A percentile compares a stretch with the other conserved stretches of the same genome.
Conservation (phyloP, 139 green algal species). For the Chlamydomonas schloesseri region DNA sequence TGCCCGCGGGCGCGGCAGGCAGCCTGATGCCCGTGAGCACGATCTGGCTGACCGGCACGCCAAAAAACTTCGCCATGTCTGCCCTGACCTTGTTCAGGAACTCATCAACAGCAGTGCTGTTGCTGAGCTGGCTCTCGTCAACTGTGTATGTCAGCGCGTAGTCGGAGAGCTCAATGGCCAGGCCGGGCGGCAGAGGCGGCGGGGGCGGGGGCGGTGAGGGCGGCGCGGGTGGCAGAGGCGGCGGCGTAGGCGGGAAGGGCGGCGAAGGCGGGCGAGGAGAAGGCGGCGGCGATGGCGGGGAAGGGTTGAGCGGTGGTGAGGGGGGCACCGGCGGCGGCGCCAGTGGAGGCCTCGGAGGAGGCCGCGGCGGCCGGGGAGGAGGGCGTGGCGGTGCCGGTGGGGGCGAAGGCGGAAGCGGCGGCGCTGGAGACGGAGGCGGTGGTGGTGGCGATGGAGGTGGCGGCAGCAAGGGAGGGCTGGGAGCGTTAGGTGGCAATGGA, state of each 20-base stretch:
- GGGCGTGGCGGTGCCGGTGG: too few relatives aligned
- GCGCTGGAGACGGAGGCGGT: too few relatives aligned
- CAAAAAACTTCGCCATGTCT: conserved; percentile 11
- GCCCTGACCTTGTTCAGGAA: conserved; percentile 1
- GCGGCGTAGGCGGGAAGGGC: background rate
- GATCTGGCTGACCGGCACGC: conserved; percentile 11
- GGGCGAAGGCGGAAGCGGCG: too few relatives aligned
- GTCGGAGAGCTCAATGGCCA: background rate
- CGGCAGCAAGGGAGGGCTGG: too few relatives aligned
- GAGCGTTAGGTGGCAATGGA: too few relatives aligned
- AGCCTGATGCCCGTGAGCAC: background rate
- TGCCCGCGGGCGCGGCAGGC: background rate
- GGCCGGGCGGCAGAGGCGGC: conserved; percentile 3
- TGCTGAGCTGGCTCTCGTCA: background rate
- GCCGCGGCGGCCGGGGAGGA: too few relatives aligned
- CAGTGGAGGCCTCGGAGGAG: background rate
- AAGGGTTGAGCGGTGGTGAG: too few relatives aligned
- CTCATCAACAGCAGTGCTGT: background rate
- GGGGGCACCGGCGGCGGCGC: too few relatives aligned
- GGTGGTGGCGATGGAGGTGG: too few relatives aligned
- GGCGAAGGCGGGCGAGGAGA: background rate
- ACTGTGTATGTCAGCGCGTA: background rate
- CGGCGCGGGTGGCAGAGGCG: background rate
- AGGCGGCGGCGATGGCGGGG: too few relatives aligned
- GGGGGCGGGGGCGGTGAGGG: conserved; percentile 7